Evolutionary conservation across 2,329 filamentous ascomycete genomes (phyloP), one percentile per base, ranked within the genome.

Genomic region (Ramichloridium luteum): DNA sequence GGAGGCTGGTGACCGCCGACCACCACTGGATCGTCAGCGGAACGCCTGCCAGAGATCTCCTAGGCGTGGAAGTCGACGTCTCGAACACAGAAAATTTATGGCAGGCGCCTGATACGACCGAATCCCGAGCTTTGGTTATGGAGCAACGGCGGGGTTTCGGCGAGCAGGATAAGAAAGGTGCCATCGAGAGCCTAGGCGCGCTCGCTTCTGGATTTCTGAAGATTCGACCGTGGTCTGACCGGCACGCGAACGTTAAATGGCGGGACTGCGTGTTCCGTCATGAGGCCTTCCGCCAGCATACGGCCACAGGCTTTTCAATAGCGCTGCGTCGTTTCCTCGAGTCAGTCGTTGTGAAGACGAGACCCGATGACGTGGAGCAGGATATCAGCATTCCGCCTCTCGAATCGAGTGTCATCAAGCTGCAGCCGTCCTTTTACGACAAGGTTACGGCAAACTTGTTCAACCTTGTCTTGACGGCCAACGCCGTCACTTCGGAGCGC

Each of bases 11-110:
- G 4, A 55, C 50, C 22, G 61, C 84, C 11, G 77, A 84, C 28
- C 72, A 82, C 12, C 73, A 80, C 6, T 94, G 88, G 88, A 74
- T 93, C 3, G 79, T 93, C 1, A 92, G 82, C 1, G 88, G 88
- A 34, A 96, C 88, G 0, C 88, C 88, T 2, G 84, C 85, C 1
- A 77, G 77, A 39, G 82, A 85, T 6, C 61, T 94, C 0, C 82
- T 84, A 34, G 84, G 86, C 0, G 68, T 84, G 1, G 74, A 83
- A 39, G 62, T 77, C 9, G 70, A 70, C 34, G 50, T 73, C 15
- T 60, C 63, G 2, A 57, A 56, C 2, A 50, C 58, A 35, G 49
- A 46, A 8, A 41, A 36, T 27, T 18, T 27, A 31, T 28, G 34
- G 30, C 31, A 30, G 11, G 28, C 25, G 3, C 25, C 35, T 15